phyloP scores from a whole-genome alignment of 495 filamentous ascomycete genomes.

The Physcia stellaris region DNA sequence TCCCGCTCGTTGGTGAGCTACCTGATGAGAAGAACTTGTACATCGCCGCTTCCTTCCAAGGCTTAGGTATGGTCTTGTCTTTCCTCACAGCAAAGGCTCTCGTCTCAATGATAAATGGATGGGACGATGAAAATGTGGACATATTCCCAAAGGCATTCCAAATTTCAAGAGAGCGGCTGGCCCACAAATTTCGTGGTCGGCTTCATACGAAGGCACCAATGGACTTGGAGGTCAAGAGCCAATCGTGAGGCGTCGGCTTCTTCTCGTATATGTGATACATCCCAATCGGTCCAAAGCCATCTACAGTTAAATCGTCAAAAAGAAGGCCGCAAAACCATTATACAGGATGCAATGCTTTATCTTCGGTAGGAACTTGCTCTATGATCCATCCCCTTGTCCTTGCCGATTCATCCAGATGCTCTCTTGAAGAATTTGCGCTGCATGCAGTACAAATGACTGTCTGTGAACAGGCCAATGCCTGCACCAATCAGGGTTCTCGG shows the following conservation, averaged over 20 bases:
- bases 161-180: slow-evolving; percentile 7
- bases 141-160: slow-evolving; percentile 15
- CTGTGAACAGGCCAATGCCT: too few species aligned
- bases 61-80: slow-evolving; percentile 40
- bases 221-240: slow-evolving; percentile 12
- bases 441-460: too few species aligned
- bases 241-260: slow-evolving; percentile 1
- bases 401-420: too few species aligned
- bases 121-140: slow-evolving; percentile 3
- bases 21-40: slow-evolving; percentile 28
- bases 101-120: slow-evolving; percentile 28
- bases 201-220: slow-evolving; percentile 11
- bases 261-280: too few species aligned
- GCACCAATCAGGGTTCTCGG: too few species aligned
- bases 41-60: slow-evolving; percentile 39
- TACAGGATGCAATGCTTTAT: too few species aligned
- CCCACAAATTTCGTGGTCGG: slow-evolving; percentile 9
- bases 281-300: too few species aligned
- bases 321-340: too few species aligned
- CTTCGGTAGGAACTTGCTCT: too few species aligned
- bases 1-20: slow-evolving; percentile 35
- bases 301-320: too few species aligned
- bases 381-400: too few species aligned
- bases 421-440: too few species aligned
- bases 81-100: slow-evolving; percentile 30